Percentiles rank a stretch among this genome's conserved stretches.
phyloP scores from a whole-genome alignment of 2,329 filamentous ascomycete species.

The Stemphylium beticola region DNA sequence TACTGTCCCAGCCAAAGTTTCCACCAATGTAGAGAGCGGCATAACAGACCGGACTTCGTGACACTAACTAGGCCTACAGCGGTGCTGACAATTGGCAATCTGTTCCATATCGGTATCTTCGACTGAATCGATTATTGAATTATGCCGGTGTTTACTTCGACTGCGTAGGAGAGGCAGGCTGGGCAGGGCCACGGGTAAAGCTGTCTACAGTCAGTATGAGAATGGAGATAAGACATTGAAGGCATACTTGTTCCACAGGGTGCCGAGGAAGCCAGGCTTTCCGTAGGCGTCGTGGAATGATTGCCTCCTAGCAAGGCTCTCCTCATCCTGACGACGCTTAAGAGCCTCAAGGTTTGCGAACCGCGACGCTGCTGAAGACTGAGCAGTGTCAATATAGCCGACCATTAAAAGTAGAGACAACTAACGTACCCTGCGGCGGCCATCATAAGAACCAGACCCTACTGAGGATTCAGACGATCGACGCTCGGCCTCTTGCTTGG shows the following conservation, averaged over 20 bases:
- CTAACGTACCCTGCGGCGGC: constrained; percentile 38
- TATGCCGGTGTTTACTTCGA: background rate
- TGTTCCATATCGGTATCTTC: background rate
- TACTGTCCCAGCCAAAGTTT: background rate
- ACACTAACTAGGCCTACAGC: too few species aligned
- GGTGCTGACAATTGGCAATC: too few species aligned
- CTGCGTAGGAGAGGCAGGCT: background rate
- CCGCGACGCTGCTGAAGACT: constrained; percentile 41
- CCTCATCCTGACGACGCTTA: constrained; percentile 41
- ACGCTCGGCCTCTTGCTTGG: constrained; percentile 41
- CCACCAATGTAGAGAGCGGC: too few species aligned
- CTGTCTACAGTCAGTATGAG: constrained; percentile 24
- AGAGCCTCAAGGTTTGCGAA: constrained; percentile 42
- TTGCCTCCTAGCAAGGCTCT: constrained; percentile 34
- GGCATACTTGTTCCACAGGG: constrained; percentile 44
- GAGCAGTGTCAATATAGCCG: constrained; percentile 6
- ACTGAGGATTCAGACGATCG: constrained; percentile 42
- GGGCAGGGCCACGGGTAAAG: constrained; percentile 41
- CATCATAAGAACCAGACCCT: constrained; percentile 28
- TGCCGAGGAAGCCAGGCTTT: constrained; percentile 41
- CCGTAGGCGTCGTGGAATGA: constrained; percentile 44
- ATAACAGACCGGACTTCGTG: too few species aligned
- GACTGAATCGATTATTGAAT: background rate
- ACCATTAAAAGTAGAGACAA: background rate
- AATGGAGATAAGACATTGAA: background rate